Percentiles rank a stretch among this genome's conserved stretches.
phyloP scores from a whole-genome alignment of 768 basidiomycete genomes.

The Hemileccinum impolitum region DNA sequence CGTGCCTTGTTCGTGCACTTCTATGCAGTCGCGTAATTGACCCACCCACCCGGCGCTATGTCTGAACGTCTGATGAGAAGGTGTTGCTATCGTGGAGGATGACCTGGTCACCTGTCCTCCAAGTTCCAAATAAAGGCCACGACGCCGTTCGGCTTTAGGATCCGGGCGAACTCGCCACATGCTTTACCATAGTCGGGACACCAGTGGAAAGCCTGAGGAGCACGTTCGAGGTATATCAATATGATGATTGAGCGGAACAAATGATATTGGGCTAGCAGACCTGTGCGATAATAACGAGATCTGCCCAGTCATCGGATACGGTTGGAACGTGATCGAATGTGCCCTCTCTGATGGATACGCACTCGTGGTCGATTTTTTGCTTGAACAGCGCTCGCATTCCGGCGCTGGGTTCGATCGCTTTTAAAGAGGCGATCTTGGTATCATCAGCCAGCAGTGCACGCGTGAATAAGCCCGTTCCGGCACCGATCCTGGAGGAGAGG shows the following conservation, averaged over 20 bases:
- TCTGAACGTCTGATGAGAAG: constrained; percentile 30
- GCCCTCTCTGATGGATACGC: constrained; percentile 56
- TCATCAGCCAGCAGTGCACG: constrained; percentile 70
- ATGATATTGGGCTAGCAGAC: constrained; percentile 31
- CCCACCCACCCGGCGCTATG: constrained; percentile 70
- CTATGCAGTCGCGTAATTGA: constrained; percentile 64
- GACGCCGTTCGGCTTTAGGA: constrained; percentile 72
- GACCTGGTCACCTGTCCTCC: constrained; percentile 60
- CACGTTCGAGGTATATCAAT: constrained; percentile 7
- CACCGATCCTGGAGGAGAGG: constrained; percentile 56
- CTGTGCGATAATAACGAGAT: constrained; percentile 76
- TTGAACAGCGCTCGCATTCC: constrained; percentile 81
- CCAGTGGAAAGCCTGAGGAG: constrained; percentile 86
- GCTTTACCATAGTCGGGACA: constrained; percentile 76
- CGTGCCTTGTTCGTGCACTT: constrained; percentile 64
- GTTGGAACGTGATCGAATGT: constrained; percentile 60
- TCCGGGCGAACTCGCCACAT: constrained; percentile 69
- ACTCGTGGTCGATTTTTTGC: constrained; percentile 50
- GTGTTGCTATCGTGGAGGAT: not conserved
- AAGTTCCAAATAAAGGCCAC: constrained; percentile 87
- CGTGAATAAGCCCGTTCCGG: constrained; percentile 89
- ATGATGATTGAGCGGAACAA: not conserved
- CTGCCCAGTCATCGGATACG: constrained; percentile 67
- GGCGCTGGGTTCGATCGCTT: constrained; percentile 78
- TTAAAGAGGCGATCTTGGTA: constrained; percentile 47